These are phyloP conservation scores for Quillaja saponaria DNA, from an alignment of 306 rosid species.

Conservation along the genomic window DNA sequence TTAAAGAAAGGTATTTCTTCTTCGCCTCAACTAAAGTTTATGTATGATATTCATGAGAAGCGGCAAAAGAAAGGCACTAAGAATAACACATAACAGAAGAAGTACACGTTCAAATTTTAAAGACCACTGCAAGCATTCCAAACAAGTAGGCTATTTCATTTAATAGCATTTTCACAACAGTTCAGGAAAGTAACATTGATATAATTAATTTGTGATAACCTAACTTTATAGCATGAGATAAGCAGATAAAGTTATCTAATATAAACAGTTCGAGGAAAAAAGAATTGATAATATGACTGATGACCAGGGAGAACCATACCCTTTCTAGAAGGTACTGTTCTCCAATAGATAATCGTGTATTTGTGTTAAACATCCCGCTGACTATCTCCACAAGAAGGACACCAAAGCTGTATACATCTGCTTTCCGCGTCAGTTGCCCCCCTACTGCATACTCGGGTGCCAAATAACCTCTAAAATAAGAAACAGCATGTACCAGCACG, in stretches of 20 bases:
- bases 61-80: too few relatives aligned
- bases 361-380: constrained; percentile 82
- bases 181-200: background rate
- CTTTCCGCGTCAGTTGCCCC: constrained; percentile 79
- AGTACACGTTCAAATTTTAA: too few relatives aligned
- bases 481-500: constrained; percentile 24
- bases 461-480: constrained; percentile 77
- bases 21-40: too few relatives aligned
- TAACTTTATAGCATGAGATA: background rate
- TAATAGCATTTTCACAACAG: background rate
- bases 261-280: background rate
- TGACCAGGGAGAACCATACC: constrained; percentile 49
- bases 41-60: too few relatives aligned
- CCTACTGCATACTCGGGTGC: constrained; percentile 97
- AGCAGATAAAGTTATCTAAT: constrained; percentile 3
- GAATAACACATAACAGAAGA: too few relatives aligned
- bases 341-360: constrained; percentile 58
- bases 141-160: too few relatives aligned
- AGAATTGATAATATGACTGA: constrained; percentile 2
- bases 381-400: constrained; percentile 87
- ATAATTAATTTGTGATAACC: too few relatives aligned
- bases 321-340: constrained; percentile 87
- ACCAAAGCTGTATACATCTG: constrained; percentile 89
- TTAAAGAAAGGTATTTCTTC: too few relatives aligned
- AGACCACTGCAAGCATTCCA: too few relatives aligned